Evolutionary conservation across 2,329 filamentous ascomycete species (phyloP).

Genomic region (Diaporthe vexans): DNA sequence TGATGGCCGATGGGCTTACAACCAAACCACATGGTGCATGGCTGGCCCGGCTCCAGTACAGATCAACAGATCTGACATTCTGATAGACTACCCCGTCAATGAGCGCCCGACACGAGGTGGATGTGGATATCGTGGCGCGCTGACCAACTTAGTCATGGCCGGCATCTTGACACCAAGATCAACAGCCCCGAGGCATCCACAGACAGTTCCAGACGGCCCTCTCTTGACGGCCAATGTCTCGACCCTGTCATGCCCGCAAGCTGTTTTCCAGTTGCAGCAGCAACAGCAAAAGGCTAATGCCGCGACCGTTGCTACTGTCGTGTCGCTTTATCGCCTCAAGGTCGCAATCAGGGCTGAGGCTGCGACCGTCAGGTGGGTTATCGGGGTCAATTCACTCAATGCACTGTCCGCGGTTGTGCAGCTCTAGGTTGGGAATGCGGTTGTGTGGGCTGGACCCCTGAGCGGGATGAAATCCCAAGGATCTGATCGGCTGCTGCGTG

Average conservation of each 20-base stretch:
- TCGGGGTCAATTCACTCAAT: background rate
- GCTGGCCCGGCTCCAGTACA: slow-evolving; percentile 4
- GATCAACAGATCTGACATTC: slow-evolving; percentile 28
- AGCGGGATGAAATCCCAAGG: slow-evolving; percentile 31
- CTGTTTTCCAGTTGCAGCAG: background rate
- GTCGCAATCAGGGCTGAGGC: slow-evolving; percentile 4
- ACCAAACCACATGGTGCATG: background rate
- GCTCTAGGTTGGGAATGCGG: background rate
- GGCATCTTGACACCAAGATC: slow-evolving; percentile 30
- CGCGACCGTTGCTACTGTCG: background rate
- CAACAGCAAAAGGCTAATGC: background rate
- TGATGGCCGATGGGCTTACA: no score
- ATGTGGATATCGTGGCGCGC: slow-evolving; percentile 12
- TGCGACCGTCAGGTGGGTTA: background rate
- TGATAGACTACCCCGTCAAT: slow-evolving; percentile 21
- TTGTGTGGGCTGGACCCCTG: slow-evolving; percentile 11
- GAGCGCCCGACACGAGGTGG: slow-evolving; percentile 27
- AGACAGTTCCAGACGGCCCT: slow-evolving; percentile 10
- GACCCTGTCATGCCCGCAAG: background rate
- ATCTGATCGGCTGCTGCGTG: slow-evolving; percentile 17
- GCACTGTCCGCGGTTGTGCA: slow-evolving; percentile 17
- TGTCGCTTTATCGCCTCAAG: background rate
- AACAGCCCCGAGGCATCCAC: slow-evolving; percentile 20
- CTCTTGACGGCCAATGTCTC: slow-evolving; percentile 19
- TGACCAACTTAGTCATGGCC: slow-evolving; percentile 28